Base-by-base conservation (phyloP, 805 yeast species). In the Candida wancherniae region DNA sequence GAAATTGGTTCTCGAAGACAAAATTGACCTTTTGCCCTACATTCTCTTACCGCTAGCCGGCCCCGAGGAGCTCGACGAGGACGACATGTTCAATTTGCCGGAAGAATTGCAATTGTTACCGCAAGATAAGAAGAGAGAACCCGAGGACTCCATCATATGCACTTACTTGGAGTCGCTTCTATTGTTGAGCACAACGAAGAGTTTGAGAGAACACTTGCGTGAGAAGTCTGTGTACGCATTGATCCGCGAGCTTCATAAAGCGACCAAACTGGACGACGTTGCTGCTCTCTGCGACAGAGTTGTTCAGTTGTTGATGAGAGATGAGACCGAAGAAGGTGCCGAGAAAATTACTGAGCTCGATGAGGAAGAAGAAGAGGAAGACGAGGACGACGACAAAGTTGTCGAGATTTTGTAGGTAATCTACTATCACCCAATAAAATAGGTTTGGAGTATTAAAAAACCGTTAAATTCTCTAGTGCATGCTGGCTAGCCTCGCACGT, bases 261-360 rank as follows among this genome's bases (percentile, higher is more conserved):
- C 51, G 3, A 39, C 48, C n/a, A 59, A 60, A n/a, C 56, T 51
- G 6, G 56, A 50, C 21, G 54, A 55, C 12, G 69, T 85, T 14
- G 66, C 66, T 25, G 94, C 83, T 25, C 59, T 83, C 25, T 80
- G 92, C 61, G 94, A 86, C 46, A 72, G 92, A 53, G 57, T 84
- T 23, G 98, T 88, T 14, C 90, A 90, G 54, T 74, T 86, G 77
- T 68, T 90, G 42, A 83, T 84, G 92, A 77, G 97, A 66, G 97
- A 90, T 50, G 97, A 88, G 9, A 9, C 13, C 2, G 26, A 12
- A 14, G 30, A 24, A 4, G 26, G 24, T 10, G 29, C 18, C 9
- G 30, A 33, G 50, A 73, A 71, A 7, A 71, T 75, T 20, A 59
- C 58, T 18, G 53, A 47, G 3, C 62, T 53, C 5, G 40, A 31